Percentiles rank a stretch among this genome's conserved stretches.
Conservation (phyloP, 441 rosid genomes). For the Sinapis alba region DNA sequence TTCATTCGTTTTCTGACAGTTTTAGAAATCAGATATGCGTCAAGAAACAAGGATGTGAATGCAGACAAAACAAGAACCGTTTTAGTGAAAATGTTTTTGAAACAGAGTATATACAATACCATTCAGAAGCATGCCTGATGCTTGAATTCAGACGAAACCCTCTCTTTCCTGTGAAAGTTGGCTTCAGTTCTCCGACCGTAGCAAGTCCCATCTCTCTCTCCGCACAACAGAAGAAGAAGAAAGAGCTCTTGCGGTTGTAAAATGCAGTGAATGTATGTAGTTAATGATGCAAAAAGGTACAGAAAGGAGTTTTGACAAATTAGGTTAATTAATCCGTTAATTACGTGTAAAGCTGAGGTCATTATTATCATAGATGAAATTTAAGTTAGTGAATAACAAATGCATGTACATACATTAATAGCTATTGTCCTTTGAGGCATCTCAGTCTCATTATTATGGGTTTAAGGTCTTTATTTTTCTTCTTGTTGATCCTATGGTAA, state of each 20-base stretch:
- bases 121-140: constrained; percentile 91
- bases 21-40: background rate
- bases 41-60: background rate
- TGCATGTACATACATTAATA: constrained; percentile 32
- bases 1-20: constrained; percentile 12
- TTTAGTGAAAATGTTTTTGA: background rate
- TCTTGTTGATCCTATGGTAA: constrained; percentile 18
- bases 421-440: constrained; percentile 15
- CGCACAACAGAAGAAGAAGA: constrained; percentile 4
- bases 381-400: constrained; percentile 16
- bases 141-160: constrained; percentile 84
- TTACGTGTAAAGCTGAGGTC: constrained; percentile 38
- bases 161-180: constrained; percentile 87
- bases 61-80: constrained; percentile 17
- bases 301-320: background rate
- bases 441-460: constrained; percentile 11
- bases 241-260: constrained; percentile 19
- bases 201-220: constrained; percentile 72
- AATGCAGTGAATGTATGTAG: constrained; percentile 26
- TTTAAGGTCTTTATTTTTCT: constrained; percentile 7
- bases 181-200: constrained; percentile 79
- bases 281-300: constrained; percentile 31
- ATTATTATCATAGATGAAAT: constrained; percentile 19
- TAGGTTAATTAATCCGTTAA: constrained; percentile 20
- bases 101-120: constrained; percentile 50